Percentiles rank a stretch among this genome's conserved stretches.
These are phyloP conservation scores for Hericium coralloides DNA, from an alignment of 768 basidiomycete species.

Conservation along the genomic window DNA sequence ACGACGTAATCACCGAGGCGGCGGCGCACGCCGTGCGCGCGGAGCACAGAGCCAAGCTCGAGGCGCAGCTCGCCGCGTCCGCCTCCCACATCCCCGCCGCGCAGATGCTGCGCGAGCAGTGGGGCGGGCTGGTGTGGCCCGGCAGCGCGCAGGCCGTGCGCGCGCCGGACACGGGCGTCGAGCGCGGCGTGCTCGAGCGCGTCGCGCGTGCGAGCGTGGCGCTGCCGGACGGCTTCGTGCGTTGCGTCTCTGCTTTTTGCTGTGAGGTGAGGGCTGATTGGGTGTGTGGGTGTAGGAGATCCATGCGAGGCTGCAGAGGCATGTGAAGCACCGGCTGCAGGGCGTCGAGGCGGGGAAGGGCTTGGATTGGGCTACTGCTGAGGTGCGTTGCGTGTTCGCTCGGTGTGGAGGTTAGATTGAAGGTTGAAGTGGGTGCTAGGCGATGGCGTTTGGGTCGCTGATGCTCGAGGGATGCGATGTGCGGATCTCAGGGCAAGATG, in stretches of 20 bases:
- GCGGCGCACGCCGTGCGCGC: slow-evolving; percentile 43
- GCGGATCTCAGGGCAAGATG: slow-evolving; percentile 89
- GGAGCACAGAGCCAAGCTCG: slow-evolving; percentile 54
- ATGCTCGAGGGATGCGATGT: slow-evolving; percentile 78
- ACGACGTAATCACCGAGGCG: slow-evolving; percentile 42
- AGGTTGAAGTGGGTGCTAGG: slow-evolving; percentile 31
- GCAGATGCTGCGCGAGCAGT: slow-evolving; percentile 57
- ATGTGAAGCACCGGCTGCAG: slow-evolving; percentile 69
- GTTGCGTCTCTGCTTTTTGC: slow-evolving; percentile 18
- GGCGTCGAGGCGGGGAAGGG: slow-evolving; percentile 61
- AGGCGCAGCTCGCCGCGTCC: slow-evolving; percentile 45
- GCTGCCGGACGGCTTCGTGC: slow-evolving; percentile 52
- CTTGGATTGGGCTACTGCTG: slow-evolving; percentile 86
- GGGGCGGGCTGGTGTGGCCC: slow-evolving; percentile 56
- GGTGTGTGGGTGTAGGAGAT: slow-evolving; percentile 44
- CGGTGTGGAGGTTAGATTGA: not conserved
- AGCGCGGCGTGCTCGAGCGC: slow-evolving; percentile 36
- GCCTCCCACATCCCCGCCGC: slow-evolving; percentile 39
- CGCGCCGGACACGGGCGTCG: slow-evolving; percentile 63
- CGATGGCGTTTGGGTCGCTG: slow-evolving; percentile 81
- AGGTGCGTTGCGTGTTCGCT: slow-evolving; percentile 34
- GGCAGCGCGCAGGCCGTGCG: slow-evolving; percentile 39
- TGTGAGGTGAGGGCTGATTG: not conserved
- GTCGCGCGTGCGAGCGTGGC: slow-evolving; percentile 65
- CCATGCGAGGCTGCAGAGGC: slow-evolving; percentile 69